A percentile compares a stretch with the other conserved stretches of the same genome.
Evolutionary conservation across 768 basidiomycete genomes (phyloP).

Genomic region (Tylopilus felleus): DNA sequence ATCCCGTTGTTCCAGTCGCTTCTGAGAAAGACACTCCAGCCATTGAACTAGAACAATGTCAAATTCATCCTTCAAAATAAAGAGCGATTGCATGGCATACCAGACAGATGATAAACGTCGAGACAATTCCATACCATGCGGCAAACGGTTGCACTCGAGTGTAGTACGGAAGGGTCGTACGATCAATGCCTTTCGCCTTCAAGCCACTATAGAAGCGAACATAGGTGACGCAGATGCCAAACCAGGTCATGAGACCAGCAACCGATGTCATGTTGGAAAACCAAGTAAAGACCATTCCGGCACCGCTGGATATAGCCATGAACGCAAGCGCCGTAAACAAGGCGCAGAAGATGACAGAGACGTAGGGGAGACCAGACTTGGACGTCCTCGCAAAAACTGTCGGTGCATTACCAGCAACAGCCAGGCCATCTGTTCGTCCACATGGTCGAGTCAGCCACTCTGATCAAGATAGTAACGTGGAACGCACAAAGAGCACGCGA

Average conservation of each 20-base stretch:
- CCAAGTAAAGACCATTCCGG: slow-evolving; percentile 77
- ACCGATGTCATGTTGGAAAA: slow-evolving; percentile 74
- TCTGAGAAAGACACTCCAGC: slow-evolving; percentile 50
- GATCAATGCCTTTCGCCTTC: slow-evolving; percentile 75
- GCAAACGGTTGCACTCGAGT: slow-evolving; percentile 69
- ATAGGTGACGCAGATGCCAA: slow-evolving; percentile 72
- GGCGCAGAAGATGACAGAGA: slow-evolving; percentile 66
- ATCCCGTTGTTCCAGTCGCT: slow-evolving; percentile 51
- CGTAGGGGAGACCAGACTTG: slow-evolving; percentile 71
- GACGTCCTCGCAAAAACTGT: slow-evolving; percentile 69
- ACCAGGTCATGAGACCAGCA: slow-evolving; percentile 77
- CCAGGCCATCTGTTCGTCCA: slow-evolving; percentile 63
- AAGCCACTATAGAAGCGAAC: slow-evolving; percentile 82
- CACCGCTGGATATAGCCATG: slow-evolving; percentile 68
- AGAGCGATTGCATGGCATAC: slow-evolving; percentile 40
- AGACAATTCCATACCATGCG: slow-evolving; percentile 48
- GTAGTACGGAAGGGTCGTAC: slow-evolving; percentile 66
- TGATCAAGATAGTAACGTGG: not conserved
- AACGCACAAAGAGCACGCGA: slow-evolving; percentile 79
- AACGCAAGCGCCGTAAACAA: slow-evolving; percentile 70
- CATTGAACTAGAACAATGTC: slow-evolving; percentile 45
- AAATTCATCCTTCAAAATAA: slow-evolving; percentile 7
- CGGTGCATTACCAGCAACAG: slow-evolving; percentile 78
- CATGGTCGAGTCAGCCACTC: not conserved
- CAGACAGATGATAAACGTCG: slow-evolving; percentile 50